Evolutionary conservation across 1,139 yeast species (phyloP), one percentile per base, ranked within the genome.

Genomic region (Schwanniomyces etchellsii): DNA sequence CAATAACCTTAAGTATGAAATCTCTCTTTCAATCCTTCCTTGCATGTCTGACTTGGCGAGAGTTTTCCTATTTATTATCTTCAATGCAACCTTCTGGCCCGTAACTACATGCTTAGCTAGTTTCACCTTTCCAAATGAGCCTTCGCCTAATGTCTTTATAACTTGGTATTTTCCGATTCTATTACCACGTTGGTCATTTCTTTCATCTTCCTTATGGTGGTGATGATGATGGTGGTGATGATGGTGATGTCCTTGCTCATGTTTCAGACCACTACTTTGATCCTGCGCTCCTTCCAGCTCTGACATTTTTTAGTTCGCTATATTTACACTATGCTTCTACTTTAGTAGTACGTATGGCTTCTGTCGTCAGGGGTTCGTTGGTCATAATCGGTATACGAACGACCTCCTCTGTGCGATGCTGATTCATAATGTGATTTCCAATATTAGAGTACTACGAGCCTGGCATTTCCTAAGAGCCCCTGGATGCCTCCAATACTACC

Each of bases 31-130:
- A 20, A 91, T 81, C 37, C 98, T 69, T 18, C 97, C 97, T 52
- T 91, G 96, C 98, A 91, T 91, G 57, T 91, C 98, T 5, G 89
- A 77, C 53, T 91, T 91, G 33, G 96, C 95, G 51, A 91, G 68
- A 0, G 96, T 88, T 59, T 88, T 89, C 41, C 95, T 70, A 57
- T 91, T 88, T 63, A 91, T 91, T 56, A 91, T 91, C 58, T 91
- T 91, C 40, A 91, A 69, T 3, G 98, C 98, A 14, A 91, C 98
- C 43, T 81, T 73, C 49, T 91, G 96, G 21, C 95, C 95, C 2
- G 97, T 91, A 10, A 84, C 81, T 45, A 84, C 66, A 55, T 91
- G 97, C 52, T 86, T 89, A 1, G 98, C 98, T 48, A 91, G 68
- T 53, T 91, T 91, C 44, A 91, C 98, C 54, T 91, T 91, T 47